Conservation (phyloP, 768 basidiomycete genomes). For the Phallus indusiatus region DNA sequence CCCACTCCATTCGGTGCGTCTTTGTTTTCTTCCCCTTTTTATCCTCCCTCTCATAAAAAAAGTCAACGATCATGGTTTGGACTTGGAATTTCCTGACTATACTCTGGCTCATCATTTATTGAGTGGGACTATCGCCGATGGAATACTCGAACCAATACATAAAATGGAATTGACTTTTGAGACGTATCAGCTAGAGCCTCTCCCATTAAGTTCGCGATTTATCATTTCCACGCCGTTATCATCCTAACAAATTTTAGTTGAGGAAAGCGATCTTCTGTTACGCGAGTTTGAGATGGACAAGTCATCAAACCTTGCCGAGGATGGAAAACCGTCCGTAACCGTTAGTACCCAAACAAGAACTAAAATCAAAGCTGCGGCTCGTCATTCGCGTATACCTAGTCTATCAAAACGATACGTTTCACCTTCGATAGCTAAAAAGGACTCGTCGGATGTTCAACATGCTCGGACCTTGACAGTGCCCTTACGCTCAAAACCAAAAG, state of each 20-base stretch:
- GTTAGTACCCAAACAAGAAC: not conserved
- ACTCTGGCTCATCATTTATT: conserved; percentile 7
- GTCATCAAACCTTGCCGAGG: not conserved
- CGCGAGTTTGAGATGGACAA: not conserved
- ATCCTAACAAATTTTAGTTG: not conserved
- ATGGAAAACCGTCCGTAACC: not conserved
- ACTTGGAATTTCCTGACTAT: conserved; percentile 43
- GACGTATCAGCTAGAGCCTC: not conserved
- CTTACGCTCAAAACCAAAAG: not conserved
- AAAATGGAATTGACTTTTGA: too few relatives aligned
- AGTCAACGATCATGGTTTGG: conserved; percentile 33
- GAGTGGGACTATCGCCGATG: not conserved
- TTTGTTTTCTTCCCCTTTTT: not conserved
- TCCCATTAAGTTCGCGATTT: not conserved
- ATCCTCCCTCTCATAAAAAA: not conserved
- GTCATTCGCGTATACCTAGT: not conserved
- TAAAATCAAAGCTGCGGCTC: not conserved
- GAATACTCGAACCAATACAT: not conserved
- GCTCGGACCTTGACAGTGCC: not conserved
- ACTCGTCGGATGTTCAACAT: not conserved
- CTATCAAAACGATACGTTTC: not conserved
- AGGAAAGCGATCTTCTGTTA: not conserved
- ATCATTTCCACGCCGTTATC: not conserved
- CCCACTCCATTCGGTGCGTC: conserved; percentile 40
- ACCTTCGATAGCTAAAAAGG: not conserved